Evolutionary conservation across 768 basidiomycete genomes (phyloP).

Genomic region (Leccinum longicurvipes): DNA sequence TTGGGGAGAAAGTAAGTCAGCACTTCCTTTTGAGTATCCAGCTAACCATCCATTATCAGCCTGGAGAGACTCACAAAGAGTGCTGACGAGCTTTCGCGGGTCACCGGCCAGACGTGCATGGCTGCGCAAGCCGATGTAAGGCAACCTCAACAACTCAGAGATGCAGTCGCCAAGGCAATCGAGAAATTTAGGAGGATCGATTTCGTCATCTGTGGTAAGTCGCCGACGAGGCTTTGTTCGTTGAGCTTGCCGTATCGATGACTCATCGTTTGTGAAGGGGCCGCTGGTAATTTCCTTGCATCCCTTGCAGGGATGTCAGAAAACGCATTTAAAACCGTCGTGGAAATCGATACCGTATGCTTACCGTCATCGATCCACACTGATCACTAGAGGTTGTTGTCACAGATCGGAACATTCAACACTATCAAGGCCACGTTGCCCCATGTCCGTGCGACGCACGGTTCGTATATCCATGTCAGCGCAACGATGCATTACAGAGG

Average conservation of each 20-base stretch:
- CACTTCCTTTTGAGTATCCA: not conserved
- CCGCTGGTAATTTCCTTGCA: conserved; percentile 94
- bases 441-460: conserved; percentile 65
- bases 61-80: conserved; percentile 66
- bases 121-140: conserved; percentile 81
- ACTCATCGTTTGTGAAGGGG: conserved; percentile 50
- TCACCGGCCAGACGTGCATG: conserved; percentile 70
- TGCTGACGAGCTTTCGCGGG: conserved; percentile 65
- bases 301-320: conserved; percentile 55
- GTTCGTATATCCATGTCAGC: conserved; percentile 86
- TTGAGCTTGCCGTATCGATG: not conserved
- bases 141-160: conserved; percentile 63
- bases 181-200: conserved; percentile 83
- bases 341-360: conserved; percentile 88
- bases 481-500: conserved; percentile 85
- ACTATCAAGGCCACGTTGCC: conserved; percentile 89
- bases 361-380: not conserved
- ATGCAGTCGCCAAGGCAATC: conserved; percentile 73
- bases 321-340: conserved; percentile 73
- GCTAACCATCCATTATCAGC: conserved; percentile 35
- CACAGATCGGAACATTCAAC: conserved; percentile 85
- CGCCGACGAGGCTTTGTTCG: too few relatives aligned
- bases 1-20: conserved; percentile 77
- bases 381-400: not conserved
- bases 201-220: conserved; percentile 90